phyloP scores from a whole-genome alignment of 1,284 basidiomycete genomes.

The Melampsora americana region DNA sequence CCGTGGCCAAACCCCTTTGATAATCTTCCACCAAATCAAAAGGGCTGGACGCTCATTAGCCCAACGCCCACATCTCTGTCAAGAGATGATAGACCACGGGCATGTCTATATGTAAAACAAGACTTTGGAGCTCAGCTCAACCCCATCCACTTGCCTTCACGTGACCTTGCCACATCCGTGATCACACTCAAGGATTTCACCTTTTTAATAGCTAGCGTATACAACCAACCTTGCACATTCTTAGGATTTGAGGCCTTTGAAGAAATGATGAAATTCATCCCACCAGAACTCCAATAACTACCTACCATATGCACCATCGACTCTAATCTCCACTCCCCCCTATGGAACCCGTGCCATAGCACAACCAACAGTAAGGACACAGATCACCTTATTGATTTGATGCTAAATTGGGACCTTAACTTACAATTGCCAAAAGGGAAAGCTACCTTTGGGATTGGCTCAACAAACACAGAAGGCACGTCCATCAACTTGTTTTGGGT shows the following conservation, averaged over 20 bases:
- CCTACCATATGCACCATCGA: not conserved
- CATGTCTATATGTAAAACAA: not conserved
- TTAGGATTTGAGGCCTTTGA: not conserved
- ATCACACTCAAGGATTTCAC: not conserved
- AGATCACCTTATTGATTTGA: not conserved
- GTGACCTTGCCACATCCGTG: not conserved
- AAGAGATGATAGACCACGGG: not conserved
- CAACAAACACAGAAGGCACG: not conserved
- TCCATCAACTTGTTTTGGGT: constrained; percentile 13
- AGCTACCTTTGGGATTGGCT: not conserved
- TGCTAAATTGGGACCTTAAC: not conserved
- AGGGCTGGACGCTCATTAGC: not conserved
- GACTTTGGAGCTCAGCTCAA: not conserved
- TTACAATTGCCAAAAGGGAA: not conserved
- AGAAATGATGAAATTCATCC: not conserved
- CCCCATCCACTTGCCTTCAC: not conserved
- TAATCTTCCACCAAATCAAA: not conserved
- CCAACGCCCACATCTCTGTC: not conserved
- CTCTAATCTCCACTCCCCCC: not conserved
- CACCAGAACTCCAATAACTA: not conserved
- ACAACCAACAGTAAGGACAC: not conserved
- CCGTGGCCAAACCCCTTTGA: not conserved
- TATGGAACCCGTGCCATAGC: not conserved
- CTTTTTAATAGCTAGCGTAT: not conserved
- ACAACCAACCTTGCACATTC: not conserved